Evolutionary conservation across 1,139 yeast species (phyloP), one percentile per base, ranked within the genome.

Genomic region (Sugiyamaella sp.): DNA sequence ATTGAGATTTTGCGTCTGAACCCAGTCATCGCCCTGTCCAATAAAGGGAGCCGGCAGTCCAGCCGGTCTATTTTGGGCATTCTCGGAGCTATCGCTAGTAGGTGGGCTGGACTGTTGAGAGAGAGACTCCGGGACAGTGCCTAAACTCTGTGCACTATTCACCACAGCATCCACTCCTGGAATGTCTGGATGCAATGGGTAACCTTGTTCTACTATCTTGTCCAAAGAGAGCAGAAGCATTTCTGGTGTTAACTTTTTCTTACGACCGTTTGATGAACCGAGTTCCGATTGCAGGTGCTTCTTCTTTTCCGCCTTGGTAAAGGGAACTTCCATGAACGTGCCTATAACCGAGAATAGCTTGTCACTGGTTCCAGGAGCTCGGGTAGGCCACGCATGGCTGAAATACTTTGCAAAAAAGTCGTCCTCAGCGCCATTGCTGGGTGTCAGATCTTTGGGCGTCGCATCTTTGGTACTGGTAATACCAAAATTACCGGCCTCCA

Each of bases 351-450:
- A 82, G 62, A 74, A 82, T 2, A 86, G 63, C 3, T 81, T 73
- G 25, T 80, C 81, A 51, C 78, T 79, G 2, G 82, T 77, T 0
- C 95, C 96, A 0, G 95, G 93, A 5, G 81, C 73, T 40, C 66
- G 66, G 5, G 82, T 65, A 1, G 81, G 80, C 52, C 81, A 68
- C 4, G 74, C 68, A 38, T 72, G 61, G 0, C 69, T 63, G 59
- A 84, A 83, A 6, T 67, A 66, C 0, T 71, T 61, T 2, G 68
- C 54, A 44, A 83, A 68, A 56, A 79, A 76, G 1, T 68, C 49
- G 22, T 81, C 63, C 9, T 71, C 69, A 0, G 66, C 64, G 35
- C 55, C 61, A n/a, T 59, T 62, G 8, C 22, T 20, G 14, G 48
- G 17, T 45, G 52, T 47, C 22, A 59, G 46, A 2, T 63, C 49